Evolutionary conservation across 306 rosid genomes (phyloP).

Genomic region (Geum urbanum): DNA sequence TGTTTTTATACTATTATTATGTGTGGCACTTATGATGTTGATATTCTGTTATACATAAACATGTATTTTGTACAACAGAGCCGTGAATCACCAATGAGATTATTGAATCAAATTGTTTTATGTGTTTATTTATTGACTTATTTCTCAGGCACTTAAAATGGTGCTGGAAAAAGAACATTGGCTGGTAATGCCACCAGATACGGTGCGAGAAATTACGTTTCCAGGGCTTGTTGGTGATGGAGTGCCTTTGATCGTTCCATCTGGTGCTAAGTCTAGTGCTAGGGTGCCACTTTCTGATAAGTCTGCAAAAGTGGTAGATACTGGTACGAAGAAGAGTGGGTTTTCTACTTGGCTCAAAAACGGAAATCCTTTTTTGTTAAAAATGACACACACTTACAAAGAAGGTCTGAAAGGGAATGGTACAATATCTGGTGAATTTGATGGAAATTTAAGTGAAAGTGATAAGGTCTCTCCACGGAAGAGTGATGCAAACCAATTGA

Average conservation of each 20-base stretch:
- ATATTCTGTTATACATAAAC: neutral
- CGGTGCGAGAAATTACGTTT: slow-evolving; percentile 76
- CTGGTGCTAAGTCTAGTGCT: slow-evolving; percentile 44
- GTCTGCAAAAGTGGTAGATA: slow-evolving; percentile 41
- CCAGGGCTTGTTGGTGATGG: slow-evolving; percentile 99
- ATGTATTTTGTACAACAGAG: neutral
- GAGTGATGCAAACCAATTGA: slow-evolving; percentile 39
- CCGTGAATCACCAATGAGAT: neutral
- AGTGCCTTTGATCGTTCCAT: slow-evolving; percentile 69
- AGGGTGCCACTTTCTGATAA: slow-evolving; percentile 44
- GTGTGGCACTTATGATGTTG: neutral
- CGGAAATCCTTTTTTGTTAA: slow-evolving; percentile 82
- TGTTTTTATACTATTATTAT: neutral
- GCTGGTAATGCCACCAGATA: slow-evolving; percentile 72
- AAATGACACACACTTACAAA: slow-evolving; percentile 41
- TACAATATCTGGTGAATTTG: slow-evolving; percentile 45
- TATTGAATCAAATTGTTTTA: neutral
- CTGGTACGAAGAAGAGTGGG: slow-evolving; percentile 51
- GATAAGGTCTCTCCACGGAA: slow-evolving; percentile 54
- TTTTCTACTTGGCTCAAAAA: slow-evolving; percentile 67
- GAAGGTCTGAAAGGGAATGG: slow-evolving; percentile 64
- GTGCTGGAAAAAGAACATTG: slow-evolving; percentile 91
- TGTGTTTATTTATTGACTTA: neutral
- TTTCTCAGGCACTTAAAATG: slow-evolving; percentile 83
- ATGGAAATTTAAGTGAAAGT: slow-evolving; percentile 46